A percentile compares a stretch with the other conserved stretches of the same genome.
These are phyloP conservation scores for Venturia oleaginea DNA, from an alignment of 2,329 filamentous ascomycete species.

Conservation along the genomic window DNA sequence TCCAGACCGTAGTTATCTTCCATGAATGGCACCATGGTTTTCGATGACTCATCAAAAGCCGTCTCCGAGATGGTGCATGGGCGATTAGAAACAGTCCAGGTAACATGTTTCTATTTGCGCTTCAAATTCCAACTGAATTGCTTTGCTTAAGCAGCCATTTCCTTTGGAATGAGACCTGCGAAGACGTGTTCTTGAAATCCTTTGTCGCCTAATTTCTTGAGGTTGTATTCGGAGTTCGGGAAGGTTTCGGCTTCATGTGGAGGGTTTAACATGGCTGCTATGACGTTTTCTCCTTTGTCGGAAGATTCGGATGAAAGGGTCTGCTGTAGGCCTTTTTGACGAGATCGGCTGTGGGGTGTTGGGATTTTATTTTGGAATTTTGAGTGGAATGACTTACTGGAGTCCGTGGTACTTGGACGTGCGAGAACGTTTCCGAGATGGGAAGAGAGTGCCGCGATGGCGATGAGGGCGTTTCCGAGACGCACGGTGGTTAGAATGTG, in stretches of 20 bases:
- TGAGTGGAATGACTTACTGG: not conserved
- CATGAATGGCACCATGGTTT: too few species aligned
- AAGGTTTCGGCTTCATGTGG: not conserved
- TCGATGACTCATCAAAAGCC: too few species aligned
- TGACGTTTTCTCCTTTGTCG: not conserved
- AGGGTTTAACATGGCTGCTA: not conserved
- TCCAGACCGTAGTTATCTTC: not conserved
- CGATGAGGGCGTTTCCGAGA: not conserved
- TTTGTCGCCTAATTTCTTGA: not conserved
- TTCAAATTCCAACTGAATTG: too few species aligned
- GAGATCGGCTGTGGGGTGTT: not conserved
- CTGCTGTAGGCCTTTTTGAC: not conserved
- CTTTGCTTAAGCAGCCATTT: too few species aligned
- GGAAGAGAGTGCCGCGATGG: not conserved
- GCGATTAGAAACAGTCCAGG: too few species aligned
- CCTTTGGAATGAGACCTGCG: too few species aligned
- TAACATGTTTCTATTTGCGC: too few species aligned
- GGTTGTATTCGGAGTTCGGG: not conserved
- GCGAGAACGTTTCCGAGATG: not conserved
- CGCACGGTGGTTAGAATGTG: not conserved
- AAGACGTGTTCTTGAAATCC: too few species aligned
- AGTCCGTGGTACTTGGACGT: not conserved
- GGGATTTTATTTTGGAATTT: not conserved
- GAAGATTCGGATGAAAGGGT: not conserved
- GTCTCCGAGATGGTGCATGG: too few species aligned